A percentile compares a stretch with the other conserved stretches of the same genome.
These are phyloP conservation scores for Diaporthe destruens DNA, from an alignment of 2,329 filamentous ascomycete genomes.

Conservation along the genomic window DNA sequence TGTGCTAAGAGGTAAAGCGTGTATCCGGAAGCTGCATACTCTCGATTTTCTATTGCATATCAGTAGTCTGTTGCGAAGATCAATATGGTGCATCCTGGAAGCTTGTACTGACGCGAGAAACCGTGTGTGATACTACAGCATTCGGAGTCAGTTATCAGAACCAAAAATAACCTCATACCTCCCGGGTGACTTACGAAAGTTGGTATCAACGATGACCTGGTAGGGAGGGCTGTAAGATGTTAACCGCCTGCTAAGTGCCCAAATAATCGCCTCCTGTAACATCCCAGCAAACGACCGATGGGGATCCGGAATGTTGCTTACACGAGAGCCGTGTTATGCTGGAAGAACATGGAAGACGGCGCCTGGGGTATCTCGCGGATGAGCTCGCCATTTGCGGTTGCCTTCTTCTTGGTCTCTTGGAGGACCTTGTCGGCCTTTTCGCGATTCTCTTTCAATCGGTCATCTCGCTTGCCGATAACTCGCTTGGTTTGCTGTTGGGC, in stretches of 20 bases:
- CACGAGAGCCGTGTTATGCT: constrained; percentile 86
- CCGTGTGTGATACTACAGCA: constrained; percentile 53
- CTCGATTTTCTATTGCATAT: background rate
- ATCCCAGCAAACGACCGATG: background rate
- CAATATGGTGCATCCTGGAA: background rate
- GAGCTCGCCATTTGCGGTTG: constrained; percentile 67
- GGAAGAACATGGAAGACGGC: constrained; percentile 87
- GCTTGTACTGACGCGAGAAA: background rate
- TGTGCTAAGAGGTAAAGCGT: no score
- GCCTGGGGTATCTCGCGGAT: constrained; percentile 70
- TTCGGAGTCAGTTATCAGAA: no score
- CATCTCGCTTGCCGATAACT: constrained; percentile 85
- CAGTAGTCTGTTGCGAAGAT: background rate
- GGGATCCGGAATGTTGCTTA: constrained; percentile 51
- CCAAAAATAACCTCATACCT: no score
- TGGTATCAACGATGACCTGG: constrained; percentile 84
- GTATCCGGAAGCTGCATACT: no score
- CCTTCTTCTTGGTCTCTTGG: constrained; percentile 71
- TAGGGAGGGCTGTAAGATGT: constrained; percentile 51
- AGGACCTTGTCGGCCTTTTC: constrained; percentile 71
- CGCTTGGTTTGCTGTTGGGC: constrained; percentile 73
- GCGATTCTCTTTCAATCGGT: constrained; percentile 84
- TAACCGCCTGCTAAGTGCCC: background rate
- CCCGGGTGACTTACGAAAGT: constrained; percentile 70
- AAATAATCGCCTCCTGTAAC: background rate